phyloP scores from a whole-genome alignment of 352 stramenopile species.

The Peronosclerospora sorghi region DNA sequence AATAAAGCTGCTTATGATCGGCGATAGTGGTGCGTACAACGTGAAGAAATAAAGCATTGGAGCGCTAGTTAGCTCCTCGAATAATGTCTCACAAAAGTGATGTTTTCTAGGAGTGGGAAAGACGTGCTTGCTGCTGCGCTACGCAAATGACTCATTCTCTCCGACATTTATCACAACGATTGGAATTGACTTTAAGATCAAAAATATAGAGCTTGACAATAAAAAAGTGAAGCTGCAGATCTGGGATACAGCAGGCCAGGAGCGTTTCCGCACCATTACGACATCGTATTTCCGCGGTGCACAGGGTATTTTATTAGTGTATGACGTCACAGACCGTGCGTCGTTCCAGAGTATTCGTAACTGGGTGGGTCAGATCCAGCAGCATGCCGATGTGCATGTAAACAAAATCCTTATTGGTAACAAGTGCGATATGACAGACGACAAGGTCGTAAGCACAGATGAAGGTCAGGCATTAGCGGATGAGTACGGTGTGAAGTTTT shows the following conservation, averaged over 20 bases:
- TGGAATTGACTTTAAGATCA: constrained; percentile 88
- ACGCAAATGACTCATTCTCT: constrained; percentile 86
- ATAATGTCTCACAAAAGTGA: not conserved
- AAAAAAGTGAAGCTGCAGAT: constrained; percentile 99
- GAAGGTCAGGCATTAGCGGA: constrained; percentile 91
- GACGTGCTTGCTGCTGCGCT: constrained; percentile 81
- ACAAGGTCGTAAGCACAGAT: constrained; percentile 93
- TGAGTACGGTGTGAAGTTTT: constrained; percentile 93
- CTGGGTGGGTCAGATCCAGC: constrained; percentile 95
- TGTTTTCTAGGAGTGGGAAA: constrained; percentile 70
- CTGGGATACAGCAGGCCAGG: constrained; percentile 97
- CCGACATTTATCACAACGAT: constrained; percentile 87
- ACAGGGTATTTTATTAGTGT: constrained; percentile 98
- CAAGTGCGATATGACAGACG: constrained; percentile 97
- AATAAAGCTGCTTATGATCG: constrained; percentile 97
- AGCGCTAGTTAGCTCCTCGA: not conserved
- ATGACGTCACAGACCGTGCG: constrained; percentile 95
- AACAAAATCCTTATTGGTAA: constrained; percentile 99
- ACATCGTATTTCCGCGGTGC: constrained; percentile 98
- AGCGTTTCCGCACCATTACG: constrained; percentile 98
- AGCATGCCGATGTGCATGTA: constrained; percentile 98
- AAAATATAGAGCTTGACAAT: constrained; percentile 89
- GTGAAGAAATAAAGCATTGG: not conserved
- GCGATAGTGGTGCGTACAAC: constrained; percentile 84
- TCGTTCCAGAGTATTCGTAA: constrained; percentile 97